Evolutionary conservation across 2,329 filamentous ascomycete genomes (phyloP).

Genomic region (Neonectria magnoliae): DNA sequence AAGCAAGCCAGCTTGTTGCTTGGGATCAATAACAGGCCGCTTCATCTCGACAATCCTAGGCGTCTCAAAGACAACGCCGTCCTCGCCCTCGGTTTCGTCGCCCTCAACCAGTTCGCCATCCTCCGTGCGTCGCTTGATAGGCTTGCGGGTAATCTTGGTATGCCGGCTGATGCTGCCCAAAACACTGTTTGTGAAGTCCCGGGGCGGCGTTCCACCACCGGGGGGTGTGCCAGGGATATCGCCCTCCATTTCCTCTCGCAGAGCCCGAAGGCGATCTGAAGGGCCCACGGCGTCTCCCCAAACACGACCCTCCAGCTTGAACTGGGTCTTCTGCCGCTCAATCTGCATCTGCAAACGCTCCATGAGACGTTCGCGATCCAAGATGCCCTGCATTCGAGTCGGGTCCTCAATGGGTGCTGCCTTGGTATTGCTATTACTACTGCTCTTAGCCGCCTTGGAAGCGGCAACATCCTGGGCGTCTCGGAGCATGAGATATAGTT

Average conservation of each 20-base stretch:
- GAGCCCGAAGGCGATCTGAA: conserved; percentile 88
- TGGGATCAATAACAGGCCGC: conserved; percentile 73
- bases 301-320: conserved; percentile 92
- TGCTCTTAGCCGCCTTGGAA: conserved; percentile 75
- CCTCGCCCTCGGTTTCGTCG: conserved; percentile 61
- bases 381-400: conserved; percentile 85
- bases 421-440: conserved; percentile 50
- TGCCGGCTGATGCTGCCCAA: conserved; percentile 76
- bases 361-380: conserved; percentile 93
- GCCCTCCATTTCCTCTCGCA: conserved; percentile 93
- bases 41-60: conserved; percentile 82
- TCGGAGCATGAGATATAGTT: conserved; percentile 96
- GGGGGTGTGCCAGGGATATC: conserved; percentile 58
- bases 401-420: conserved; percentile 71
- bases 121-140: conserved; percentile 51
- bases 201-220: conserved; percentile 62
- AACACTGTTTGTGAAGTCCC: conserved; percentile 76
- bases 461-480: conserved; percentile 97
- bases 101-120: conserved; percentile 58
- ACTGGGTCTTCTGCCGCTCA: conserved; percentile 96
- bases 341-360: conserved; percentile 94
- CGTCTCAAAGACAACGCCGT: conserved; percentile 73
- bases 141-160: conserved; percentile 66
- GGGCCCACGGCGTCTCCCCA: conserved; percentile 86
- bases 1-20: conserved; percentile 72